Evolutionary conservation across 1,139 yeast species (phyloP), one percentile per base, ranked within the genome.

Genomic region (Zygoascus hellenicus): DNA sequence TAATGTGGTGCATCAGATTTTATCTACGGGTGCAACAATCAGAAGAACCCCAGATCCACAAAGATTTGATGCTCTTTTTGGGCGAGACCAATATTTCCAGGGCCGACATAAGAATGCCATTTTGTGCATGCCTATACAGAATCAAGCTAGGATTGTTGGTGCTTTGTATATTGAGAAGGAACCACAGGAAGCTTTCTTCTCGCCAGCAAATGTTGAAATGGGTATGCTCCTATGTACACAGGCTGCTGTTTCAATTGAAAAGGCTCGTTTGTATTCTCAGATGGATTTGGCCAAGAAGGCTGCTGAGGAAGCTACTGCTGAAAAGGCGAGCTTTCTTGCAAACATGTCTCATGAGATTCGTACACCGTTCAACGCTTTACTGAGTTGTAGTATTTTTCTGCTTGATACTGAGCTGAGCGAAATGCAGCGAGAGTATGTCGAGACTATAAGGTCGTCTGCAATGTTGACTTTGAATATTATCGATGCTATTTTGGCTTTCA

Each of bases 311-410:
- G 95, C 96, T 1, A 87, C 86, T 66, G 96, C 87, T 60, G 92
- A 95, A 13, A 88, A 88, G 60, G 84, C 96, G 0, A 89, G 88
- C 7, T 88, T 88, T 63, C 83, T 88, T 60, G 95, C 96, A 9
- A 89, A 88, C 63, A 88, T 88, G 49, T 87, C 96, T 0, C 97
- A 89, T 62, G 97, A 89, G 66, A 75, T 89, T 61, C 76, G 96
- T 56, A 89, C 97, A 0, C 97, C 97, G 2, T 69, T 89, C 56
- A 83, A 94, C n/a, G 77, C 81, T 0, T 62, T 78, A 43, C 63
- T 77, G 48, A 75, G 80, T 4, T 77, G 81, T 59, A 75, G 81
- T 1, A 70, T 76, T 4, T 86, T 89, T 55, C 87, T 96, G 5
- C 71, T 84, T 51, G 95, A 85, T 57, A 84, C 94, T 0, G 85